Evolutionary conservation across 2,329 filamentous ascomycete species (phyloP), one percentile per base, ranked within the genome.

Genomic region (Stagonosporopsis tanaceti): DNA sequence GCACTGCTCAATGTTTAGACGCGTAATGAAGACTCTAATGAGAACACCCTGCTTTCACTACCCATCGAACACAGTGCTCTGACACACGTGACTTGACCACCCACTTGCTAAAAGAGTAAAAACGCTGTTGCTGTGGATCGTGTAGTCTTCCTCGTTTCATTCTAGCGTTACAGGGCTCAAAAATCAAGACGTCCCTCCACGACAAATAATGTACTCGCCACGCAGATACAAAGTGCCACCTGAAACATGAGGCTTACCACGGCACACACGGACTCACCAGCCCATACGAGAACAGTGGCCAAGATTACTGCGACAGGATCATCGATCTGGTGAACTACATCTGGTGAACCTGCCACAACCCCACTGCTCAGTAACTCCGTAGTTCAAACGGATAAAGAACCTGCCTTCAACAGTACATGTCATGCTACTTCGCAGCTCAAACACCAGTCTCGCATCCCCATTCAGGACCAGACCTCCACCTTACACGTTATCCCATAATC

Each of bases 241-340:
- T 56, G 47, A 56, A 56, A 56, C 47, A n/a, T 14, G 32, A 32
- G 27, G 2, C 38, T 17, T 11, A 40, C 9, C 17, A 37, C 28
- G 22, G 27, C 12, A 42, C 20, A 24, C 4, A 32, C 8, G 7
- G 22, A 11, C 12, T 12, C 12, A 17, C 12, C 32, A 15, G 32
- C 32, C 4, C 2, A 8, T 46, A 38, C 20, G n/a, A 34, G 4
- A 22, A 20, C 17, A 22, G 37, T 22, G 20, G 17, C 20, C 7
- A 11, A 20, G 3, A 12, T 22, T 2, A 22, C 37, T 14, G 37
- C 17, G 34, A 24, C 17, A 20, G 12, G 5, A 3, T 30, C 4
- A n/a, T 30, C 15, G 37, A 32, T 48, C 35, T 41, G 38, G 38
- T 41, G 38, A 41, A 27, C 35, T n/a, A 7, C n/a, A 6, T 34